Evolutionary conservation across 1,284 basidiomycete genomes (phyloP).

Genomic region (Cryptococcus sp.): DNA sequence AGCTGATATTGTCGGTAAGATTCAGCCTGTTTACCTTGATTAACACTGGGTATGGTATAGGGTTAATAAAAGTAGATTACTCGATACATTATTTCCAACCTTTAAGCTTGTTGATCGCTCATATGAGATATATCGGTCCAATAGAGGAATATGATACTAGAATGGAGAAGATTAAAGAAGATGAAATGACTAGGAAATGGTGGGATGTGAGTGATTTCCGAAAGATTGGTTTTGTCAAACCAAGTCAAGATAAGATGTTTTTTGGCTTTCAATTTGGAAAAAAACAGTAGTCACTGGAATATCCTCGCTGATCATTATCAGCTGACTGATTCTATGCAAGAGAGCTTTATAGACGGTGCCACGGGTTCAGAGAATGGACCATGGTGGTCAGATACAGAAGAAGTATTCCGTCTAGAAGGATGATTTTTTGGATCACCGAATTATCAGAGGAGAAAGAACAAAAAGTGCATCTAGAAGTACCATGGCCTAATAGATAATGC

Average conservation of each 20-base stretch:
- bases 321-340: slow-evolving; percentile 67
- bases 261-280: too few species aligned
- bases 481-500: too few species aligned
- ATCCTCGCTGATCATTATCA: slow-evolving; percentile 4
- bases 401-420: slow-evolving; percentile 67
- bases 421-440: slow-evolving; percentile 5
- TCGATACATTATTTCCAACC: slow-evolving; percentile 65
- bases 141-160: slow-evolving; percentile 58
- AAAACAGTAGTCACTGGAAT: background rate
- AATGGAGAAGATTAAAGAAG: slow-evolving; percentile 61
- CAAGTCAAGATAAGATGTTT: too few species aligned
- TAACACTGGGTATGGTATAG: background rate
- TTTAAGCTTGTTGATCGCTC: slow-evolving; percentile 60
- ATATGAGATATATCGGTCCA: slow-evolving; percentile 46
- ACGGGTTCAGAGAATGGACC: slow-evolving; percentile 62
- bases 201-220: slow-evolving; percentile 57
- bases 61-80: slow-evolving; percentile 54
- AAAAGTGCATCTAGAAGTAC: too few species aligned
- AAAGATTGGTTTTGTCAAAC: too few species aligned
- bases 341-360: slow-evolving; percentile 64
- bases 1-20: slow-evolving; percentile 57
- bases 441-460: too few species aligned
- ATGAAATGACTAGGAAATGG: slow-evolving; percentile 66
- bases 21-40: background rate
- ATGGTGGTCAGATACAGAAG: slow-evolving; percentile 69